These are phyloP conservation scores for Camelina neglecta DNA, from an alignment of 345 rosid species.

Conservation along the genomic window DNA sequence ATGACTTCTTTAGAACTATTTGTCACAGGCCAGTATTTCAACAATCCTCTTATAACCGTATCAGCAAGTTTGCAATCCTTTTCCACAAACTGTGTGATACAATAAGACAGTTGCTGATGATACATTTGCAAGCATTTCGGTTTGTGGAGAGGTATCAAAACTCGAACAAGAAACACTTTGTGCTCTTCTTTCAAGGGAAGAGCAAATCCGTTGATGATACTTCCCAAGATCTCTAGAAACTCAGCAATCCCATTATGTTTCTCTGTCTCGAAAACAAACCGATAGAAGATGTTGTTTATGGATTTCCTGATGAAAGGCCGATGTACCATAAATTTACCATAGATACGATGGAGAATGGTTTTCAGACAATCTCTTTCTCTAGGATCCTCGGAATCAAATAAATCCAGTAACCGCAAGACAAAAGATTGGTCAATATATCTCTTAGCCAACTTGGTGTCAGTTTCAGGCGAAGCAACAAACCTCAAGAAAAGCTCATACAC, in stretches of 20 bases:
- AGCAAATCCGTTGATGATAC: slow-evolving; percentile 81
- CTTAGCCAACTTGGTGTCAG: slow-evolving; percentile 75
- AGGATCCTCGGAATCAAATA: slow-evolving; percentile 75
- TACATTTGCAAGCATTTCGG: slow-evolving; percentile 71
- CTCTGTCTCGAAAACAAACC: slow-evolving; percentile 71
- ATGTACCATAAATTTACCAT: slow-evolving; percentile 77
- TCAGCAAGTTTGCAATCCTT: slow-evolving; percentile 77
- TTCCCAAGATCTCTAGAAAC: slow-evolving; percentile 74
- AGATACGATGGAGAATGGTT: slow-evolving; percentile 72
- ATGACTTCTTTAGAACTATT: slow-evolving; percentile 75
- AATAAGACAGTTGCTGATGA: slow-evolving; percentile 73
- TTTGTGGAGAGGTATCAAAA: slow-evolving; percentile 73
- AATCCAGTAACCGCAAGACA: slow-evolving; percentile 61
- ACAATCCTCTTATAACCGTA: slow-evolving; percentile 62
- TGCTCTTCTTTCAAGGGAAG: slow-evolving; percentile 77
- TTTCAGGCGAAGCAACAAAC: slow-evolving; percentile 74
- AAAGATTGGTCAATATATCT: slow-evolving; percentile 70
- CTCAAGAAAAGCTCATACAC: slow-evolving; percentile 75
- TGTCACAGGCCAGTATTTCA: slow-evolving; percentile 73
- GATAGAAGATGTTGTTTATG: slow-evolving; percentile 68
- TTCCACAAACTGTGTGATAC: slow-evolving; percentile 71
- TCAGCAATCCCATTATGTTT: slow-evolving; percentile 79
- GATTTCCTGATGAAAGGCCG: slow-evolving; percentile 74
- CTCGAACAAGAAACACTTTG: slow-evolving; percentile 69
- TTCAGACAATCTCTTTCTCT: slow-evolving; percentile 74